These are phyloP conservation scores for Dillenia suffruticosa DNA, from an alignment of 164 flowering plant genomes.

Conservation along the genomic window DNA sequence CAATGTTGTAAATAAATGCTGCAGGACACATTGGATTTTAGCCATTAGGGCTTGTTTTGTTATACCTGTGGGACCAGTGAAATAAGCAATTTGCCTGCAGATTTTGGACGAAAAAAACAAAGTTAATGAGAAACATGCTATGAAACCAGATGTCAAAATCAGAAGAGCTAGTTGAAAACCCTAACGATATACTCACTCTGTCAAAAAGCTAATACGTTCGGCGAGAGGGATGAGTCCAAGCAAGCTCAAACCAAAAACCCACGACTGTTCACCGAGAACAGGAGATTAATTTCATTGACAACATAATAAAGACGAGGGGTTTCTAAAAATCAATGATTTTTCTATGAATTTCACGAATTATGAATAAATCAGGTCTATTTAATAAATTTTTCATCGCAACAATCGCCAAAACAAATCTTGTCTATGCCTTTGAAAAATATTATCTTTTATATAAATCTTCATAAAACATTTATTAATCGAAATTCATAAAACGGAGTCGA, in stretches of 20 bases:
- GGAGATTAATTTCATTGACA: neutral
- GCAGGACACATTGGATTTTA: no score
- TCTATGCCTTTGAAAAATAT: no score
- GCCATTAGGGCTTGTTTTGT: no score
- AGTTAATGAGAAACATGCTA: no score
- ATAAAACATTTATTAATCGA: no score
- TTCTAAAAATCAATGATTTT: neutral
- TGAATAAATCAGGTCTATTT: no score
- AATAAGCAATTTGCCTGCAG: constrained; percentile 83
- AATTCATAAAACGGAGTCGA: neutral
- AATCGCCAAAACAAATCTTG: no score
- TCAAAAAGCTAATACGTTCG: constrained; percentile 88
- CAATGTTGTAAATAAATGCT: no score
- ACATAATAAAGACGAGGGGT: neutral
- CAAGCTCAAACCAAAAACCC: constrained; percentile 87
- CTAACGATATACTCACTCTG: constrained; percentile 57
- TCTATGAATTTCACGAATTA: neutral
- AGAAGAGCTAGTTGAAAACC: no score
- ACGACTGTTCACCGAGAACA: constrained; percentile 44
- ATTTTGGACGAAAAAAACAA: neutral
- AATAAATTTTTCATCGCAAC: no score
- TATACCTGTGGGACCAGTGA: constrained; percentile 90
- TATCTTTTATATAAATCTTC: no score
- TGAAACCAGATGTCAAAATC: no score
- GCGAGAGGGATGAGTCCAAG: constrained; percentile 85